A percentile compares a stretch with the other conserved stretches of the same genome.
Evolutionary conservation across 192 early-diverging fungal species (phyloP).

Genomic region (Entomortierella beljakovae): DNA sequence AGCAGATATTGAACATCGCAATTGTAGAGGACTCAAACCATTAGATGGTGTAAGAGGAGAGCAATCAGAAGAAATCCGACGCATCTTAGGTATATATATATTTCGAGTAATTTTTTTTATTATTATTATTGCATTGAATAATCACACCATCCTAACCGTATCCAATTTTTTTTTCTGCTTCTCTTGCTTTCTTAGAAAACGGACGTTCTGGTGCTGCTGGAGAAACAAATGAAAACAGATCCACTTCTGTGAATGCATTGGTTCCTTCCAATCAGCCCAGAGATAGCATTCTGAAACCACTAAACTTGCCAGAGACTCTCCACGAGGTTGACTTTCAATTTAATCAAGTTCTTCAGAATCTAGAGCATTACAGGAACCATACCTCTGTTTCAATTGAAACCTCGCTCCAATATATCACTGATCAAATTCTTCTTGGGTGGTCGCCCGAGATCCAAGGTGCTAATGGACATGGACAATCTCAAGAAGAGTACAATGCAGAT

Average conservation of each 20-base stretch:
- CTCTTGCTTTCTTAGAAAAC: slow-evolving; percentile 16
- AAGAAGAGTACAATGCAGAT: slow-evolving; percentile 45
- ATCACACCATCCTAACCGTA: background rate
- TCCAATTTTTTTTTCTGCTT: background rate
- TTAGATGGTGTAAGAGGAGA: slow-evolving; percentile 59
- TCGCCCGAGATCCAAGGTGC: slow-evolving; percentile 27
- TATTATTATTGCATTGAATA: background rate
- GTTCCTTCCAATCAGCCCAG: slow-evolving; percentile 30
- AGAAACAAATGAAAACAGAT: slow-evolving; percentile 4
- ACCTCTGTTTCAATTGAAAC: slow-evolving; percentile 60
- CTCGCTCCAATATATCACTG: slow-evolving; percentile 58
- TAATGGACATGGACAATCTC: slow-evolving; percentile 38
- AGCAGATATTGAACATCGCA: slow-evolving; percentile 57
- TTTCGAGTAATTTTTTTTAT: background rate
- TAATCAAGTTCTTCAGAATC: slow-evolving; percentile 58
- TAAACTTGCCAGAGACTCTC: slow-evolving; percentile 54
- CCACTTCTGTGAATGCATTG: slow-evolving; percentile 1
- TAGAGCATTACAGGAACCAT: slow-evolving; percentile 62
- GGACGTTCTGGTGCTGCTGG: slow-evolving; percentile 13
- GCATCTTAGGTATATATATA: slow-evolving; percentile 40
- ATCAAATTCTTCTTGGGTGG: slow-evolving; percentile 54
- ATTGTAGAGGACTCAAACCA: slow-evolving; percentile 58
- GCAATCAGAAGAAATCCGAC: slow-evolving; percentile 54
- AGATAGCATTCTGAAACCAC: slow-evolving; percentile 46
- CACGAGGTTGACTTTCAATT: slow-evolving; percentile 59